These are phyloP conservation scores for Phytophthora ramorum DNA, from an alignment of 352 stramenopile species.

Conservation along the genomic window DNA sequence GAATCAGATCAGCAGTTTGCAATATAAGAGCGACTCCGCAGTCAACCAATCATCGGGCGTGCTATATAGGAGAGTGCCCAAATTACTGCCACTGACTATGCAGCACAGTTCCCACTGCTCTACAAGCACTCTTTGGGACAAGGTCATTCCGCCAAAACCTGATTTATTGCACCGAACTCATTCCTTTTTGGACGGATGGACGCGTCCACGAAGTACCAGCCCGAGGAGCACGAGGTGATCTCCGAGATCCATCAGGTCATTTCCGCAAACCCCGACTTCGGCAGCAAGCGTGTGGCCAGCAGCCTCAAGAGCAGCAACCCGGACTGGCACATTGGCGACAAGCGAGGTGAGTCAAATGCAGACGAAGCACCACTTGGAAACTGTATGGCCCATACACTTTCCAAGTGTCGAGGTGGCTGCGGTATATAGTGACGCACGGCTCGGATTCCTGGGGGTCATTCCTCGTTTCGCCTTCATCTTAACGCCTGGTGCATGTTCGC, in stretches of 20 bases:
- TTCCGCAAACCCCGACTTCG: conserved; percentile 69
- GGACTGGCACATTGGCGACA: conserved; percentile 75
- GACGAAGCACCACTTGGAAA: conserved; percentile 16
- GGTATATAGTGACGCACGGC: neutral
- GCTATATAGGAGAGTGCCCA: neutral
- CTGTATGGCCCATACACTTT: conserved; percentile 17
- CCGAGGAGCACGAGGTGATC: conserved; percentile 71
- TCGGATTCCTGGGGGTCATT: conserved; percentile 9
- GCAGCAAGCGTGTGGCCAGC: conserved; percentile 69
- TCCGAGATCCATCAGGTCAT: conserved; percentile 61
- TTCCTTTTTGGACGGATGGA: conserved; percentile 37
- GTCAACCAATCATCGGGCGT: neutral
- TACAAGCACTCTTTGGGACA: neutral
- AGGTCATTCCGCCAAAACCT: conserved; percentile 12
- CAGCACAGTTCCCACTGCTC: neutral
- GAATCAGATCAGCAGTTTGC: neutral
- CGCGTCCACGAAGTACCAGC: conserved; percentile 48
- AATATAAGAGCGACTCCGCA: neutral
- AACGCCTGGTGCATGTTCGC: conserved; percentile 32
- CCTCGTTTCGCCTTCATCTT: conserved; percentile 8
- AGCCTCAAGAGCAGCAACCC: conserved; percentile 71
- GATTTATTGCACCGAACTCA: conserved; percentile 26
- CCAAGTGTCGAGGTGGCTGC: conserved; percentile 10
- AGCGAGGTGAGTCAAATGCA: conserved; percentile 58
- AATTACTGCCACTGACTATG: conserved; percentile 4